Evolutionary conservation across 495 filamentous ascomycete genomes (phyloP), one percentile per base, ranked within the genome.

Genomic region (Rostrohypoxylon terebratum): DNA sequence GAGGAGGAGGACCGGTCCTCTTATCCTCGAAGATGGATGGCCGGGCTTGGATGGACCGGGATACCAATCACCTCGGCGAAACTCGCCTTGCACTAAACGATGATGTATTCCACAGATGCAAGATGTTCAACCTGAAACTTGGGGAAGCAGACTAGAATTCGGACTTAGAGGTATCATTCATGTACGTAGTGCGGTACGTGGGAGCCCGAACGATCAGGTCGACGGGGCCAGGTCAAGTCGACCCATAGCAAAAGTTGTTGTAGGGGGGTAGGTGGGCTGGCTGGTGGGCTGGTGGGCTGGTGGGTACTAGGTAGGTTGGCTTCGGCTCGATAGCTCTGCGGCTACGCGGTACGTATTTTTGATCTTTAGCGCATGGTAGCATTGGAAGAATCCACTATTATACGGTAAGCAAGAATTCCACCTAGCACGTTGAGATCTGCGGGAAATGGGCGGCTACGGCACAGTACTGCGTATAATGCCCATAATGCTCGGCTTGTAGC

Each of bases 101-200:
- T 73, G 74, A 77, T 78, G 76, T 75, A 71, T 71, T 68, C 53
- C 33, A 16, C 31, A 66, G 44, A 71, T 76, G 75, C 75, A 72
- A 66, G 66, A 25, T 62, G 73, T 20, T 25, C 57, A 72, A 77
- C 75, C 75, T 77, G 75, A 77, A 77, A 77, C 75, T 72, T 77
- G 75, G 73, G 63, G 75, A 74, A 72, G 34, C 2, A 58, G 9
- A 68, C 44, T 58, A 75, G 54, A 70, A 73, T 66, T 74, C 59
- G 57, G 59, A 65, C 59, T 38, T 59, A 66, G 23, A 62, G 59
- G 63, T 59, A 71, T 36, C 47, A 62, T 47, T 59, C 62, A 66
- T 66, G 58, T 71, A 61, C 44, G 50, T 75, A 59, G 33, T 51
- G 31, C 47, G 59, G 66, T 61, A 70, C 40, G 61, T 68, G 44